phyloP scores from a whole-genome alignment of 345 rosid species.

The Luvunga scandens region DNA sequence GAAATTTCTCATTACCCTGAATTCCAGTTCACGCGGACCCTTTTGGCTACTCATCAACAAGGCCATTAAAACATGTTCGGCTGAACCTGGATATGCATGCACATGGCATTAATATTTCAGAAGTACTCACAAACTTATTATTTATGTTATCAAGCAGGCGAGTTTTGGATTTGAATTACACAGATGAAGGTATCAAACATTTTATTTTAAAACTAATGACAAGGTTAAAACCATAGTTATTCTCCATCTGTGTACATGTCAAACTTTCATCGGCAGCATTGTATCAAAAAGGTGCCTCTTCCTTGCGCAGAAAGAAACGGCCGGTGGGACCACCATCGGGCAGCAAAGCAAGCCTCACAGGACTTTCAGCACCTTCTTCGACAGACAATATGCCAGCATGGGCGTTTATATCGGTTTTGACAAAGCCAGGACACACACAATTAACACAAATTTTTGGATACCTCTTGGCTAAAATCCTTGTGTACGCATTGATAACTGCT shows the following conservation, averaged over 20 bases:
- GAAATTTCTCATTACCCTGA: not conserved
- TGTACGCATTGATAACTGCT: conserved; percentile 44
- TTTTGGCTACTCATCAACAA: not conserved
- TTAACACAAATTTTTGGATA: conserved; percentile 34
- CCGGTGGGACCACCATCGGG: conserved; percentile 36
- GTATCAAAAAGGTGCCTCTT: conserved; percentile 5
- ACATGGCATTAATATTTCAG: not conserved
- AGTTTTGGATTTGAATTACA: not conserved
- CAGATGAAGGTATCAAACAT: not conserved
- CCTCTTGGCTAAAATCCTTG: conserved; percentile 43
- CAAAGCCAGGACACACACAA: conserved; percentile 54
- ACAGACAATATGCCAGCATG: conserved; percentile 21
- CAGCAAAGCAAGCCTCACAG: conserved; percentile 31
- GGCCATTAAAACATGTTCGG: not conserved
- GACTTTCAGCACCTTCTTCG: conserved; percentile 33
- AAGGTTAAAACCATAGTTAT: not conserved
- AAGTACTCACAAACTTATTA: not conserved
- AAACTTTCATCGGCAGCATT: not conserved
- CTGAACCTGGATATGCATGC: not conserved
- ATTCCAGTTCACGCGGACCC: not conserved
- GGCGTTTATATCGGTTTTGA: conserved; percentile 32
- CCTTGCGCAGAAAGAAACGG: conserved; percentile 18
- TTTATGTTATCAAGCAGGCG: not conserved
- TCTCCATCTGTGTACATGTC: not conserved
- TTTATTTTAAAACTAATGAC: not conserved